These are phyloP conservation scores for Papiliotrema fonsecae DNA, from an alignment of 1,284 basidiomycete species.

Conservation along the genomic window DNA sequence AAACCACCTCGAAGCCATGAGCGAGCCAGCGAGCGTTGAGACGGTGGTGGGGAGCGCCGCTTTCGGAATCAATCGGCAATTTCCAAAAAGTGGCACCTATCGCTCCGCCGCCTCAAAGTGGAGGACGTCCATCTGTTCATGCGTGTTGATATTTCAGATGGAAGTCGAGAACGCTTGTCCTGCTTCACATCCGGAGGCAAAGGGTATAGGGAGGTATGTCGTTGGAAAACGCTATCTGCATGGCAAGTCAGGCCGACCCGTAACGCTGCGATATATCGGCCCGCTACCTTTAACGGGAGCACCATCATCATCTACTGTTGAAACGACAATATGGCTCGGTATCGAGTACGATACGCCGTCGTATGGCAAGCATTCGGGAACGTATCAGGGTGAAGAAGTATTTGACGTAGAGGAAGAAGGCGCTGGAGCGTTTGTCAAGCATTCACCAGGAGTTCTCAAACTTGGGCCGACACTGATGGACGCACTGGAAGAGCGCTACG, in stretches of 20 bases:
- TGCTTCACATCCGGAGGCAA: too few species aligned
- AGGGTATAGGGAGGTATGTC: constrained; percentile 1
- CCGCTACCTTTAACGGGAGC: constrained; percentile 19
- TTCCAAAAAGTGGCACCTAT: too few species aligned
- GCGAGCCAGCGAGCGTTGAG: not conserved
- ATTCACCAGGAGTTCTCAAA: constrained; percentile 7
- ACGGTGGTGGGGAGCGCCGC: too few species aligned
- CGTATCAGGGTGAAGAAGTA: constrained; percentile 69
- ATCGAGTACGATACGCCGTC: constrained; percentile 87
- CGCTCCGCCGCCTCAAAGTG: too few species aligned
- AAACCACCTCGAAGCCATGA: too few species aligned
- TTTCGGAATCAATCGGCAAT: too few species aligned
- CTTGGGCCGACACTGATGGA: constrained; percentile 68
- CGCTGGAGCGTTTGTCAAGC: constrained; percentile 42
- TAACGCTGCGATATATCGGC: constrained; percentile 42
- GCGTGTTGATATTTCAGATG: too few species aligned
- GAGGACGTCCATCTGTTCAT: too few species aligned
- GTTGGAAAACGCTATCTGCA: constrained; percentile 34
- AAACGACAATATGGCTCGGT: constrained; percentile 66
- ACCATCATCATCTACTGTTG: not conserved
- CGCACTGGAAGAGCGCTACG: constrained; percentile 70
- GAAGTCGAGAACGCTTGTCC: too few species aligned
- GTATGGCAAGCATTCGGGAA: constrained; percentile 82
- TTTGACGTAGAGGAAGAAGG: constrained; percentile 53
- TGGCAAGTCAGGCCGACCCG: constrained; percentile 24